phyloP scores from a whole-genome alignment of 352 stramenopile genomes.

The Phytophthora fragariae region DNA sequence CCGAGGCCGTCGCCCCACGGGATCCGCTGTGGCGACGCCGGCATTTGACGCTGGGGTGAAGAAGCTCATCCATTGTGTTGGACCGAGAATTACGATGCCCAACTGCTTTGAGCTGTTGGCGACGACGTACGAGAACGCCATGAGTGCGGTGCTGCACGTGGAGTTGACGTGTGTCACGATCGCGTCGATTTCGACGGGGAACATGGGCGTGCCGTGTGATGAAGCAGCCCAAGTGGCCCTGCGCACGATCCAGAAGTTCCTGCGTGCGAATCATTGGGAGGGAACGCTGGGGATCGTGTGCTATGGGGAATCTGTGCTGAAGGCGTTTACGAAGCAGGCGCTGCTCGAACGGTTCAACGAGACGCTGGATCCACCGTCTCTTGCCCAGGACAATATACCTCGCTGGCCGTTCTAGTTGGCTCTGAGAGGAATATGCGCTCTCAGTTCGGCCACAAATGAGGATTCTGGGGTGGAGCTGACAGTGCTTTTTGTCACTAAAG shows the following conservation, averaged over 20 bases:
- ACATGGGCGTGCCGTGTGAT: constrained; percentile 43
- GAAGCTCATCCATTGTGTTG: constrained; percentile 67
- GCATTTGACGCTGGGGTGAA: constrained; percentile 55
- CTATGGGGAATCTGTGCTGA: constrained; percentile 45
- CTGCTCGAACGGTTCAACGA: constrained; percentile 49
- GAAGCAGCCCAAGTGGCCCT: constrained; percentile 44
- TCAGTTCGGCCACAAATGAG: not conserved
- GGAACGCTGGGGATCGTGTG: constrained; percentile 55
- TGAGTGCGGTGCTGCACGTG: constrained; percentile 48
- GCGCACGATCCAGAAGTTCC: constrained; percentile 52
- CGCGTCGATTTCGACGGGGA: constrained; percentile 69
- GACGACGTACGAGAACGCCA: constrained; percentile 52
- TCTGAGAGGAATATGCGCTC: not conserved
- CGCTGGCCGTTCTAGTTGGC: constrained; percentile 22
- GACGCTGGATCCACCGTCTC: constrained; percentile 21
- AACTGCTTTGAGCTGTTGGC: constrained; percentile 49
- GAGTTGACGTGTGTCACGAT: constrained; percentile 57
- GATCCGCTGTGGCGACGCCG: constrained; percentile 53
- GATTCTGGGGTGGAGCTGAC: too few species aligned
- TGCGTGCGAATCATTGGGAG: constrained; percentile 54
- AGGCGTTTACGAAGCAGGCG: constrained; percentile 37
- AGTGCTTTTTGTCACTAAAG: too few species aligned
- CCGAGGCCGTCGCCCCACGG: constrained; percentile 32
- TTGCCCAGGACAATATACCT: constrained; percentile 4
- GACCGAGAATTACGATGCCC: constrained; percentile 44